A percentile compares a stretch with the other conserved stretches of the same genome.
phyloP scores from a whole-genome alignment of 176 grass and related monocot genomes.

The Dactylis glomerata region DNA sequence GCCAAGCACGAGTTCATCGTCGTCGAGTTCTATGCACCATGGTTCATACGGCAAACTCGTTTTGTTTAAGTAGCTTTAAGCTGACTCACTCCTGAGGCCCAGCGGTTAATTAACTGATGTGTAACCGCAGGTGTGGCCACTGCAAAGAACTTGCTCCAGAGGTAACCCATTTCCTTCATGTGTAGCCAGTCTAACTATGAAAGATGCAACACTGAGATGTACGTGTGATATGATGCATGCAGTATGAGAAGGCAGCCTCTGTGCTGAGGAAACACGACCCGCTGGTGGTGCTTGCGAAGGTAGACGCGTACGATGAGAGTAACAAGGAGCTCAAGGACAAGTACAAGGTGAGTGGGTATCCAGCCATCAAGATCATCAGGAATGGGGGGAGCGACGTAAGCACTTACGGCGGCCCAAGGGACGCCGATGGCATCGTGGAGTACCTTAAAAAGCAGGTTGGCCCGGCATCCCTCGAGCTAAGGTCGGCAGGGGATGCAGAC shows the following conservation, averaged over 20 bases:
- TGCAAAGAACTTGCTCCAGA: conserved; percentile 79
- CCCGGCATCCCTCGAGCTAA: conserved; percentile 59
- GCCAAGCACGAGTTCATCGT: conserved; percentile 67
- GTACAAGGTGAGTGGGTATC: conserved; percentile 54
- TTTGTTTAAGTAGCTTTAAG: not conserved
- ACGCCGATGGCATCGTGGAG: conserved; percentile 62
- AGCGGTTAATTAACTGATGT: conserved; percentile 30
- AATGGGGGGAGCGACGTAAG: conserved; percentile 43
- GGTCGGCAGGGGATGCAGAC: conserved; percentile 34
- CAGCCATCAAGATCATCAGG: conserved; percentile 74
- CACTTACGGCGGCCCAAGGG: conserved; percentile 60
- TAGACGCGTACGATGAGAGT: conserved; percentile 58
- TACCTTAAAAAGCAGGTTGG: conserved; percentile 78
- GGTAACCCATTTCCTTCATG: conserved; percentile 43
- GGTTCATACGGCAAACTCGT: conserved; percentile 37
- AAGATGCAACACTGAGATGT: not conserved
- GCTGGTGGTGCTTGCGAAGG: conserved; percentile 51
- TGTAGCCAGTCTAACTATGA: not conserved
- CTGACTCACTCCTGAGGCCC: not conserved
- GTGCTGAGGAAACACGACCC: conserved; percentile 50
- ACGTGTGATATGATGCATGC: conserved; percentile 23
- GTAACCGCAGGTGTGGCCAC: conserved; percentile 68
- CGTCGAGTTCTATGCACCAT: conserved; percentile 87
- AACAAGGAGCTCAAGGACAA: conserved; percentile 78
- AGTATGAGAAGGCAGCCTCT: conserved; percentile 81